phyloP scores from a whole-genome alignment of 495 filamentous ascomycete species.

The Aspergillus carlsbadensis region DNA sequence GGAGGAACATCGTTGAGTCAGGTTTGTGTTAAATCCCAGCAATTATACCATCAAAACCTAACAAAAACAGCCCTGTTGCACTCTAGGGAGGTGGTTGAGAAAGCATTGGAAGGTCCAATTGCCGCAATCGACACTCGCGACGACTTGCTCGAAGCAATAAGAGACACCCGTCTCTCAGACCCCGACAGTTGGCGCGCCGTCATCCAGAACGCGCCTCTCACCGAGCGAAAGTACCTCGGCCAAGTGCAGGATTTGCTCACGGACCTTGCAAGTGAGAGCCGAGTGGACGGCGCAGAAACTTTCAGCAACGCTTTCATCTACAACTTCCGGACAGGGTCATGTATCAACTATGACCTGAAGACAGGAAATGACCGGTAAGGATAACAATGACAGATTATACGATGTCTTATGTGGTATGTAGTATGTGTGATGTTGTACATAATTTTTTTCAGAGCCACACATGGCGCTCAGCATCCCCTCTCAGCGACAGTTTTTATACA shows the following conservation, averaged over 20 bases:
- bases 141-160: conserved; percentile 77
- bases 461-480: conserved; percentile 22
- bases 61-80: conserved; percentile 53
- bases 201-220: conserved; percentile 72
- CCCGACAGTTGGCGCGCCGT: conserved; percentile 82
- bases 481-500: conserved; percentile 21
- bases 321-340: conserved; percentile 74
- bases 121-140: conserved; percentile 87
- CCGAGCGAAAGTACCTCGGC: conserved; percentile 81
- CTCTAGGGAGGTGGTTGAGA: conserved; percentile 60
- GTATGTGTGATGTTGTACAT: conserved; percentile 12
- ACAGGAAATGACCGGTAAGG: conserved; percentile 28
- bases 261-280: conserved; percentile 55
- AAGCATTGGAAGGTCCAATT: conserved; percentile 72
- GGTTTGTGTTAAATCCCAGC: conserved; percentile 33
- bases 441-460: neutral
- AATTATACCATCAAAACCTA: conserved; percentile 8
- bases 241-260: conserved; percentile 79
- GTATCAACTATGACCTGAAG: conserved; percentile 72
- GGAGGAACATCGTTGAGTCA: conserved; percentile 79
- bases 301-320: conserved; percentile 74
- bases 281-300: conserved; percentile 44
- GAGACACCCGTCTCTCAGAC: conserved; percentile 72
- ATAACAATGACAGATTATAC: neutral
- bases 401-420: conserved; percentile 14